phyloP scores from a whole-genome alignment of 2,329 filamentous ascomycete species.

The Calonectria fujianensis region DNA sequence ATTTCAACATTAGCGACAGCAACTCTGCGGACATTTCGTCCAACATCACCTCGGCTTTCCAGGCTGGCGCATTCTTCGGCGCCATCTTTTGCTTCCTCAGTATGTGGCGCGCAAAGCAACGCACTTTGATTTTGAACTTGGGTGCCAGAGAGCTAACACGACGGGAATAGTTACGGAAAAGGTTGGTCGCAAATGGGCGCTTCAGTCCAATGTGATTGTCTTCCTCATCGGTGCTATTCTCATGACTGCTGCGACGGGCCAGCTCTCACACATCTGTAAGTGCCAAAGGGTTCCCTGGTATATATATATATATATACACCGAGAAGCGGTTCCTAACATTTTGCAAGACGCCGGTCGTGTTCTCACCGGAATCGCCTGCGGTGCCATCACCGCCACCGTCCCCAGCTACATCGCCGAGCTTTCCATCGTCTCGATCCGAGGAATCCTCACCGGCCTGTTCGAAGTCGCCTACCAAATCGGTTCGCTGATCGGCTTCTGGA shows the following conservation, averaged over 20 bases:
- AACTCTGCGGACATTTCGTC: constrained; percentile 58
- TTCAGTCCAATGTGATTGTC: constrained; percentile 66
- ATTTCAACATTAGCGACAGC: constrained; percentile 59
- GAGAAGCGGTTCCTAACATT: background rate
- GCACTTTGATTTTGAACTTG: no score
- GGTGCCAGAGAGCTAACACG: constrained; percentile 5
- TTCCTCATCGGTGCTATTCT: constrained; percentile 67
- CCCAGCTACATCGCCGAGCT: constrained; percentile 79
- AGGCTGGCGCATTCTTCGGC: constrained; percentile 72
- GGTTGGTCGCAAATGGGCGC: constrained; percentile 70
- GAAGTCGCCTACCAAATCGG: constrained; percentile 74
- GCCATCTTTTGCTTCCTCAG: constrained; percentile 68
- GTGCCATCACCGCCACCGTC: constrained; percentile 75
- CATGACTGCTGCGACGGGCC: constrained; percentile 63
- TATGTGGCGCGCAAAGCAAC: constrained; percentile 39
- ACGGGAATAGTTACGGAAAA: constrained; percentile 64
- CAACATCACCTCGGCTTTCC: constrained; percentile 69
- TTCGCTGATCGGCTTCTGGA: constrained; percentile 71
- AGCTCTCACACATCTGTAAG: constrained; percentile 66
- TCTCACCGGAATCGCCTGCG: constrained; percentile 74
- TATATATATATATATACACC: no score
- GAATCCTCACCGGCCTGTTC: constrained; percentile 73
- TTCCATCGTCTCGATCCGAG: constrained; percentile 74
- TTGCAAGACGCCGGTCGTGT: constrained; percentile 73
- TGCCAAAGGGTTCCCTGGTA: no score